Conservation (phyloP, 2,329 filamentous ascomycete species). For the Cercospora sp. region DNA sequence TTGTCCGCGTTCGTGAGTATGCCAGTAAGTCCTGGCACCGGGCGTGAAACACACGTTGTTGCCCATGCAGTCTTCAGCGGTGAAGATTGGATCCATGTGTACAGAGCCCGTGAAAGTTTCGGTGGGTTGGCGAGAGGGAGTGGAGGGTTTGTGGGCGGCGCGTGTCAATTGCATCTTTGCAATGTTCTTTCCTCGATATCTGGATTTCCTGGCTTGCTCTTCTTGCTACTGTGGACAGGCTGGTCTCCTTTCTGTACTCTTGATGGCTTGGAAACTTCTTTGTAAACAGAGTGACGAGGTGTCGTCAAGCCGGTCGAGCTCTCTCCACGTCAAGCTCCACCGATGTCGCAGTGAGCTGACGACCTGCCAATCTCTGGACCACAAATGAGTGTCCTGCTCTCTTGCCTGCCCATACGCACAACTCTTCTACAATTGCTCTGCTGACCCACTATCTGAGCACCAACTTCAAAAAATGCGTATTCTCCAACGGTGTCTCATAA, state of each 20-base stretch:
- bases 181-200: background rate
- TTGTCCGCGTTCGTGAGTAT: constrained; percentile 49
- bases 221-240: background rate
- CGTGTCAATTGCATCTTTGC: constrained; percentile 34
- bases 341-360: constrained; percentile 9
- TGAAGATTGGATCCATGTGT: constrained; percentile 35
- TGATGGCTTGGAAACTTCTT: background rate
- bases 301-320: background rate
- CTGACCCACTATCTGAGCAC: constrained; percentile 8
- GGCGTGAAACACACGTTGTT: constrained; percentile 48
- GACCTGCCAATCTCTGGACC: background rate
- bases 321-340: constrained; percentile 11
- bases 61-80: constrained; percentile 39
- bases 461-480: constrained; percentile 52
- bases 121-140: constrained; percentile 31
- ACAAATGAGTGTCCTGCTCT: background rate
- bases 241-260: background rate
- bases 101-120: constrained; percentile 35
- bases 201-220: background rate
- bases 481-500: constrained; percentile 57
- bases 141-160: constrained; percentile 31
- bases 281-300: background rate
- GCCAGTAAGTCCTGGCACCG: constrained; percentile 49
- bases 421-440: too few relatives aligned
- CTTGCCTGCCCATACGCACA: background rate